These are phyloP conservation scores for Rhizoclosmatium globosum DNA, from an alignment of 192 early-diverging fungal genomes.

Conservation along the genomic window DNA sequence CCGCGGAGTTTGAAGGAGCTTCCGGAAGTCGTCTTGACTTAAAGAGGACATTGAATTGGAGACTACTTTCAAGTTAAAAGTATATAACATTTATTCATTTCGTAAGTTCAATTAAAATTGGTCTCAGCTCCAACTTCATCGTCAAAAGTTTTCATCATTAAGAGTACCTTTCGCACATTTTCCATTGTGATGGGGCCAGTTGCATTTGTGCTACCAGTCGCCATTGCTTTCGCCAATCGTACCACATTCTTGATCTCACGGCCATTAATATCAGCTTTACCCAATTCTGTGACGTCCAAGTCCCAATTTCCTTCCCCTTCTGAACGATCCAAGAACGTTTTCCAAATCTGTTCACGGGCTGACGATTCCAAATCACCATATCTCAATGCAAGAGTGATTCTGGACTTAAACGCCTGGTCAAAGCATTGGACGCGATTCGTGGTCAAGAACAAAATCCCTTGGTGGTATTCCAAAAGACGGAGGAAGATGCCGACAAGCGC, in stretches of 20 bases:
- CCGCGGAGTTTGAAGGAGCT: slow-evolving; percentile 77
- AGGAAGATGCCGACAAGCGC: slow-evolving; percentile 40
- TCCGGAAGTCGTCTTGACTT: slow-evolving; percentile 83
- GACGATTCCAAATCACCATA: slow-evolving; percentile 18
- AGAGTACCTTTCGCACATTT: slow-evolving; percentile 8
- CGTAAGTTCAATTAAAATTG: neutral
- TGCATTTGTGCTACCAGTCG: neutral
- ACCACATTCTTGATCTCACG: slow-evolving; percentile 32
- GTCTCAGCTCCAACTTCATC: slow-evolving; percentile 5
- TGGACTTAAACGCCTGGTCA: slow-evolving; percentile 32
- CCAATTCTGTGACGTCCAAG: slow-evolving; percentile 4
- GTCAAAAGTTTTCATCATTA: slow-evolving; percentile 6
- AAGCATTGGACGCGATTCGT: slow-evolving; percentile 44
- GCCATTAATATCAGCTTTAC: neutral
- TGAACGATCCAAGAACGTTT: slow-evolving; percentile 30
- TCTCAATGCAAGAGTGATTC: slow-evolving; percentile 33
- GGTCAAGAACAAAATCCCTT: slow-evolving; percentile 43
- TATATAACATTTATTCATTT: neutral
- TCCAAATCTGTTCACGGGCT: slow-evolving; percentile 32
- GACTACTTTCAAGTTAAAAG: no score
- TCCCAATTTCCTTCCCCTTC: slow-evolving; percentile 19
- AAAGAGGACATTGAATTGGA: slow-evolving; percentile 28
- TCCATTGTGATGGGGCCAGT: slow-evolving; percentile 4
- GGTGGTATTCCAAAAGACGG: slow-evolving; percentile 39
- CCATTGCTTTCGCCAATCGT: slow-evolving; percentile 11